phyloP scores from a whole-genome alignment of 805 yeast species.

The Ogataea parapolymorpha region DNA sequence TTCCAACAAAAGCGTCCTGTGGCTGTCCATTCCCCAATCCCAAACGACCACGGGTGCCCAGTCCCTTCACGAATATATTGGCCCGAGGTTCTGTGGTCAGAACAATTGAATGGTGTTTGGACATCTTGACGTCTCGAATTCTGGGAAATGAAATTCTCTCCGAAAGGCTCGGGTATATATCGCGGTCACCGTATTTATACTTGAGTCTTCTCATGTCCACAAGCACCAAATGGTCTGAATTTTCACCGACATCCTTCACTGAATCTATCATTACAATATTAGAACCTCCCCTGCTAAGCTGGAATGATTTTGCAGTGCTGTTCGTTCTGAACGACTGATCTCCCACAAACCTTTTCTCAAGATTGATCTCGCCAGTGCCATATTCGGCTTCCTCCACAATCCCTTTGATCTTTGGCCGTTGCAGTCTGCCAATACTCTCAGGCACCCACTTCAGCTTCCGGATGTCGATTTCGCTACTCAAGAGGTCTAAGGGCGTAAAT shows the following conservation, averaged over 20 bases:
- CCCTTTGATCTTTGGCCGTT: constrained; percentile 30
- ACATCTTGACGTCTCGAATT: constrained; percentile 46
- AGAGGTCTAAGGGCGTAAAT: constrained; percentile 67
- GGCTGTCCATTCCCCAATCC: constrained; percentile 50
- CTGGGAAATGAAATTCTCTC: constrained; percentile 40
- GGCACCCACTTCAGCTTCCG: constrained; percentile 36
- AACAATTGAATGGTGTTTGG: constrained; percentile 64
- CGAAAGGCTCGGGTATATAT: constrained; percentile 13
- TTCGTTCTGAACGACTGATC: constrained; percentile 6
- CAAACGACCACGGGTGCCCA: constrained; percentile 66
- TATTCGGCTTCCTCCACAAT: not conserved
- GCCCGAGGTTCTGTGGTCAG: constrained; percentile 48
- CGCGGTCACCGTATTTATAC: constrained; percentile 23
- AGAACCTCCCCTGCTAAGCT: constrained; percentile 47
- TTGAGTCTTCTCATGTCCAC: constrained; percentile 22
- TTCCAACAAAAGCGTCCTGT: constrained; percentile 41
- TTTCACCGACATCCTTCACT: constrained; percentile 23
- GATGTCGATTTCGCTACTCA: constrained; percentile 42
- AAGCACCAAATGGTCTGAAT: constrained; percentile 11
- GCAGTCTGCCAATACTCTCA: constrained; percentile 25
- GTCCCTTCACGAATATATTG: constrained; percentile 59
- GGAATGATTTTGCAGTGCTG: constrained; percentile 9
- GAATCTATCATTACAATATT: constrained; percentile 61
- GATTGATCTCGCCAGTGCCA: constrained; percentile 26
- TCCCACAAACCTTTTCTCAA: constrained; percentile 23